Evolutionary conservation across 805 yeast genomes (phyloP), one percentile per base, ranked within the genome.

Genomic region (Wickerhamomyces bovis): DNA sequence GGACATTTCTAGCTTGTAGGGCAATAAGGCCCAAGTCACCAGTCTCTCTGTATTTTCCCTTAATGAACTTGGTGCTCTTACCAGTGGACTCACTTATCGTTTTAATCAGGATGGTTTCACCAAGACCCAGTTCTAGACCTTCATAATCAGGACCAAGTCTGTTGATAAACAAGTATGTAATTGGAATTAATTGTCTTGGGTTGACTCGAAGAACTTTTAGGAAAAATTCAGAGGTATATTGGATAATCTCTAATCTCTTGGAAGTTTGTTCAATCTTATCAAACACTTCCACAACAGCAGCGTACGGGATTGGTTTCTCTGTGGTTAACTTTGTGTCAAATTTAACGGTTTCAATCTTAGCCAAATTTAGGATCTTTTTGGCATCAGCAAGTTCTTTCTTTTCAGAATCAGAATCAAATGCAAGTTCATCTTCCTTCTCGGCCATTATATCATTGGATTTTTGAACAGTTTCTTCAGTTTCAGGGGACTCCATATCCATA

Each of bases 21-120:
- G 99, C 98, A 47, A 94, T 94, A 31, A 78, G 69, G 1, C 99
- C 99, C 49, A 94, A 72, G 67, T 94, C 99, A 35, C 99, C 99
- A 8, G 78, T 75, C 51, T 85, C 80, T 44, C 80, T 83, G 58
- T 83, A 86, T 50, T 88, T 94, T 28, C 72, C 70, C 61, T 81
- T 89, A 44, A 94, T 77, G 50, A 83, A 87, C 3, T 80, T 69
- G 1, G 79, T 54, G 0, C 90, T 75, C 46, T 95, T 73, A 1
- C 99, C 99, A 16, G 96, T 90, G 43, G 95, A 80, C 59, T 87
- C 96, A 31, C 89, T 81, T 38, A 94, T 79, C 0, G 98, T 94
- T 59, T 90, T 94, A 58, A 90, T 80, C 23, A 94, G 69, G 11
- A 94, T 62, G 2, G 95, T 81, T 64, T 94, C 99, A 16, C 99